Conservation (phyloP, 768 basidiomycete species). For the Pulveroboletus ravenelii region DNA sequence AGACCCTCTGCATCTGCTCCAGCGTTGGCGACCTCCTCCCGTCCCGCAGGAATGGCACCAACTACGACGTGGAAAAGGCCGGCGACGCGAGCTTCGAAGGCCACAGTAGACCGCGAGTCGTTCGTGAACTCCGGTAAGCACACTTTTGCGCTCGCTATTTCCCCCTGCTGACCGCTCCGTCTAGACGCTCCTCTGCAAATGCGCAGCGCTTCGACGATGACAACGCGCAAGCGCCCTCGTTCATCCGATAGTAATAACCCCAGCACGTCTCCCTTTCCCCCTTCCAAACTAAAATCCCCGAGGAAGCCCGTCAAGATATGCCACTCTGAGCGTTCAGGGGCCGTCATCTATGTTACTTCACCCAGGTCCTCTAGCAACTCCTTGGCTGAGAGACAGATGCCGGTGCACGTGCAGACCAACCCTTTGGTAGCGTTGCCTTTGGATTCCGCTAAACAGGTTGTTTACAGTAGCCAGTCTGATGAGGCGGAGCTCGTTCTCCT, state of each 20-base stretch:
- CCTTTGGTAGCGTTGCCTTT: constrained; percentile 14
- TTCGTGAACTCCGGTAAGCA: constrained; percentile 17
- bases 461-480: constrained; percentile 66
- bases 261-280: neutral
- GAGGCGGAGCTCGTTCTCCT: constrained; percentile 50
- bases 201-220: constrained; percentile 11
- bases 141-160: neutral
- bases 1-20: constrained; percentile 21
- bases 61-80: constrained; percentile 12
- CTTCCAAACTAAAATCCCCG: constrained; percentile 17
- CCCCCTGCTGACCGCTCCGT: constrained; percentile 4
- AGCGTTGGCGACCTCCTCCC: constrained; percentile 9
- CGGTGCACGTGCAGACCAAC: neutral
- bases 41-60: neutral
- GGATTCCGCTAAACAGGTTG: constrained; percentile 30
- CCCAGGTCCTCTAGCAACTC: constrained; percentile 33
- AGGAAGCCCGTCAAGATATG: constrained; percentile 20
- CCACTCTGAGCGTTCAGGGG: constrained; percentile 3
- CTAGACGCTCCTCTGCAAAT: constrained; percentile 8
- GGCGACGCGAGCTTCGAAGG: constrained; percentile 7
- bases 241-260: constrained; percentile 17
- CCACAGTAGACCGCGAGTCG: neutral
- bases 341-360: constrained; percentile 9
- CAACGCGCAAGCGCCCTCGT: constrained; percentile 24
- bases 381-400: constrained; percentile 17